Evolutionary conservation across 192 early-diverging fungal genomes (phyloP).

Genomic region (Glomus cerebriforme): DNA sequence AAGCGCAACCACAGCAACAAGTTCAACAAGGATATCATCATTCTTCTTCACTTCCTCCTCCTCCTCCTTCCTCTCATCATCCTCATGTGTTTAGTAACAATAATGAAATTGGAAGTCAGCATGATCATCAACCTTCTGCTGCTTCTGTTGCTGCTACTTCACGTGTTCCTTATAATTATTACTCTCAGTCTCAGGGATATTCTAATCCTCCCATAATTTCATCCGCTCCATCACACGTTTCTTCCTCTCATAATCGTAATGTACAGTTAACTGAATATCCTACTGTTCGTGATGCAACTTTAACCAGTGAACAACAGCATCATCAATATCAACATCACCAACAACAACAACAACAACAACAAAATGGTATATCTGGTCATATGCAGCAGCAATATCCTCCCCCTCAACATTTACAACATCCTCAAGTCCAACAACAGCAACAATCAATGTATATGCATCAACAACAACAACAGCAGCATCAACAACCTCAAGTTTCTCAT

Average conservation of each 20-base stretch:
- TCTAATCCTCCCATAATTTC: neutral
- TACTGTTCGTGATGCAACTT: neutral
- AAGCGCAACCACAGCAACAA: neutral
- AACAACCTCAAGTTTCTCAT: neutral
- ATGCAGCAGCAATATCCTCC: neutral
- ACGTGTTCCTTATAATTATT: neutral
- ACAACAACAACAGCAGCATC: neutral
- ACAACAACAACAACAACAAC: constrained; percentile 14
- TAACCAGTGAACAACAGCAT: neutral
- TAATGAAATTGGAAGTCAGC: constrained; percentile 19
- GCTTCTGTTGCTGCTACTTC: neutral
- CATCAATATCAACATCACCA: constrained; percentile 1
- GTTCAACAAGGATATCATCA: neutral
- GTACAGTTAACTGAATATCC: neutral
- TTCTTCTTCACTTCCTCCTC: neutral
- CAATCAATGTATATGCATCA: neutral
- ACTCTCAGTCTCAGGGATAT: neutral
- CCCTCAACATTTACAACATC: neutral
- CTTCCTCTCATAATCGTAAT: neutral
- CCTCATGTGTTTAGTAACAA: constrained; percentile 3
- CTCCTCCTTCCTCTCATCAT: neutral
- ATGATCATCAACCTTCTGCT: neutral
- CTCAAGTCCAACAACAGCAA: neutral
- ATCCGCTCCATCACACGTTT: neutral
- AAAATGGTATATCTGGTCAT: neutral